Evolutionary conservation across 2,329 filamentous ascomycete genomes (phyloP).

Genomic region (Exophiala sideris): DNA sequence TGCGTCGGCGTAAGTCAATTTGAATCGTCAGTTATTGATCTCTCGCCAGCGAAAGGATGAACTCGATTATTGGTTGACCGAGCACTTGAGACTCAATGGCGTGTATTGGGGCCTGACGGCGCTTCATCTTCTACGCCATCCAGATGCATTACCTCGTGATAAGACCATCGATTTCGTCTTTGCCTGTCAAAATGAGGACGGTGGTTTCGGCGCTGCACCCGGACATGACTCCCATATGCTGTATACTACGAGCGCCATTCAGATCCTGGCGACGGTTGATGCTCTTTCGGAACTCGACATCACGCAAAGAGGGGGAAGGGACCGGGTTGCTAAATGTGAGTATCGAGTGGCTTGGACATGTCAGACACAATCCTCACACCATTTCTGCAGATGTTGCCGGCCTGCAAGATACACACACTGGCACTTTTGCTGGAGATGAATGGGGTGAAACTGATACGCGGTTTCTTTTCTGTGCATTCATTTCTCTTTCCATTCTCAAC

Average conservation of each 20-base stretch:
- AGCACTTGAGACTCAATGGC: constrained; percentile 91
- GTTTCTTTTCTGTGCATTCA: constrained; percentile 87
- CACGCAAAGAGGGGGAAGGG: constrained; percentile 68
- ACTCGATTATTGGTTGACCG: constrained; percentile 95
- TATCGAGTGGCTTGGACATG: constrained; percentile 24
- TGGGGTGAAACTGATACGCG: constrained; percentile 96
- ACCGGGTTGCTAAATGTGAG: constrained; percentile 76
- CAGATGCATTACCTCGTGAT: constrained; percentile 74
- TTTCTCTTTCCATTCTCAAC: constrained; percentile 79
- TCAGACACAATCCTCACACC: background rate
- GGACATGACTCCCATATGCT: constrained; percentile 95
- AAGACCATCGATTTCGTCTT: constrained; percentile 90
- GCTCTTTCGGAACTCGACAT: constrained; percentile 78
- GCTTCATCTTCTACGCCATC: constrained; percentile 76
- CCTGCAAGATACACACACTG: constrained; percentile 75
- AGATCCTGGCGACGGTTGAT: constrained; percentile 84
- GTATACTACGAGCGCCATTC: constrained; percentile 91
- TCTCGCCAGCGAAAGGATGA: constrained; percentile 74
- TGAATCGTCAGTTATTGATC: constrained; percentile 35
- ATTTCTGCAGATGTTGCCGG: constrained; percentile 64
- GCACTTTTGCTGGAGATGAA: constrained; percentile 88
- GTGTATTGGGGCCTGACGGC: constrained; percentile 95
- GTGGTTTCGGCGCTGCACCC: constrained; percentile 90
- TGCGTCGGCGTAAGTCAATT: constrained; percentile 44
- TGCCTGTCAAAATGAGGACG: constrained; percentile 83